Evolutionary conservation across 148 eudicot species (phyloP).

Genomic region (Suaeda aralocaspica): DNA sequence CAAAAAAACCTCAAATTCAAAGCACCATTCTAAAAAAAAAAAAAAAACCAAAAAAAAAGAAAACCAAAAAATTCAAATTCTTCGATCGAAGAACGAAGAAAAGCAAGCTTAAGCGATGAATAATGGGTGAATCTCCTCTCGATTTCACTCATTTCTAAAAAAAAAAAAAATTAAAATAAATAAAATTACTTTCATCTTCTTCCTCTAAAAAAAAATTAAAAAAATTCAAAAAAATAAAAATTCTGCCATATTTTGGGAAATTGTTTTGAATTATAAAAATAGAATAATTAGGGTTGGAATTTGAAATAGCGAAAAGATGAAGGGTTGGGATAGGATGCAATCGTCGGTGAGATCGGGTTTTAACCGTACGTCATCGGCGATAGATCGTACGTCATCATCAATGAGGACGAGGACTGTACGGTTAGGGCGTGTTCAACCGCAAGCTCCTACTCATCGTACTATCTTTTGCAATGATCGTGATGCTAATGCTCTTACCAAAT

Average conservation of each 20-base stretch:
- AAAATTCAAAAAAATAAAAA: neutral
- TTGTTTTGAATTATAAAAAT: neutral
- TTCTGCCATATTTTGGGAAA: neutral
- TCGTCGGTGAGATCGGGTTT: constrained; percentile 29
- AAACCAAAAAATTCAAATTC: neutral
- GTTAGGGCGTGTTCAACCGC: constrained; percentile 47
- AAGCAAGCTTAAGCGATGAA: neutral
- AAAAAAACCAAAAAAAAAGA: neutral
- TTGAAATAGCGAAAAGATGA: constrained; percentile 24
- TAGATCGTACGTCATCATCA: constrained; percentile 25
- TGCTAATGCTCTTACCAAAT: constrained; percentile 34
- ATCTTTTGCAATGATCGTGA: constrained; percentile 44
- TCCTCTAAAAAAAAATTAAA: neutral
- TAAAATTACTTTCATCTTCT: constrained; percentile 8
- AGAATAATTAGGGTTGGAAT: neutral
- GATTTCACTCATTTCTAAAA: neutral
- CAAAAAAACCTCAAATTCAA: too few species aligned
- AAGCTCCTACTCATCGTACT: constrained; percentile 43
- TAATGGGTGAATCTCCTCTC: neutral
- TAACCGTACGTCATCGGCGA: constrained; percentile 9
- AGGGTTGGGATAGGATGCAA: constrained; percentile 29
- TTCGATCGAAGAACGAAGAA: constrained; percentile 2
- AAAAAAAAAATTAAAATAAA: neutral
- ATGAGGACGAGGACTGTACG: constrained; percentile 37
- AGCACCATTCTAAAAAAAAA: neutral